Percentiles rank a stretch among this genome's conserved stretches.
Evolutionary conservation across 2,329 filamentous ascomycete species (phyloP).

Genomic region (Cordyceps javanica): DNA sequence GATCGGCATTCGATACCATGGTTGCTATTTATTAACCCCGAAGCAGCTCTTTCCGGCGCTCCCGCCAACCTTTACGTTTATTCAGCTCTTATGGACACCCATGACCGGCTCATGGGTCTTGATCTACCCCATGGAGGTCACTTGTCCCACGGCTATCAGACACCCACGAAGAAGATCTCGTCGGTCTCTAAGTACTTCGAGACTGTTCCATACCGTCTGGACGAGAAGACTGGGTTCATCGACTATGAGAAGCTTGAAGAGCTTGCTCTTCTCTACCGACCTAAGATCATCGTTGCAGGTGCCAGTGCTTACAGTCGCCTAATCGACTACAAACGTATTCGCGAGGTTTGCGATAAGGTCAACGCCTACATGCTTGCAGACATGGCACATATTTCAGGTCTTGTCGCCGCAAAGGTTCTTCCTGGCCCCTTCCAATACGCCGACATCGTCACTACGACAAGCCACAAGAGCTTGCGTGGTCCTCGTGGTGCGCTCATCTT

Average conservation of each 20-base stretch:
- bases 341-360: slow-evolving; percentile 82
- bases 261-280: slow-evolving; percentile 80
- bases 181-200: slow-evolving; percentile 98
- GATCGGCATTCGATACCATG: neutral
- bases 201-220: slow-evolving; percentile 87
- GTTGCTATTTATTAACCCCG: neutral
- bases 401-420: slow-evolving; percentile 87
- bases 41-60: slow-evolving; percentile 67
- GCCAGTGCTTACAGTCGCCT: slow-evolving; percentile 93
- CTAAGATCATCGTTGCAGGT: slow-evolving; percentile 91
- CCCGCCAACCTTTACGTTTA: slow-evolving; percentile 86
- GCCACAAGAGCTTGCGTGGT: slow-evolving; percentile 93
- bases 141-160: slow-evolving; percentile 95
- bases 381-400: slow-evolving; percentile 94
- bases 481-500: slow-evolving; percentile 98
- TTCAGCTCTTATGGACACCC: slow-evolving; percentile 83
- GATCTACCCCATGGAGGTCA: slow-evolving; percentile 96
- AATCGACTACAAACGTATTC: slow-evolving; percentile 92
- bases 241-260: slow-evolving; percentile 92
- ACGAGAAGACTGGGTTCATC: slow-evolving; percentile 86
- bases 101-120: slow-evolving; percentile 94
- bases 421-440: slow-evolving; percentile 83
- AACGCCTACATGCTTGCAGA: slow-evolving; percentile 91
- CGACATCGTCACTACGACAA: slow-evolving; percentile 96
- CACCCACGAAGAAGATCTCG: slow-evolving; percentile 90